Evolutionary conservation across 805 yeast species (phyloP).

Genomic region (Martiniozyma abietophila): DNA sequence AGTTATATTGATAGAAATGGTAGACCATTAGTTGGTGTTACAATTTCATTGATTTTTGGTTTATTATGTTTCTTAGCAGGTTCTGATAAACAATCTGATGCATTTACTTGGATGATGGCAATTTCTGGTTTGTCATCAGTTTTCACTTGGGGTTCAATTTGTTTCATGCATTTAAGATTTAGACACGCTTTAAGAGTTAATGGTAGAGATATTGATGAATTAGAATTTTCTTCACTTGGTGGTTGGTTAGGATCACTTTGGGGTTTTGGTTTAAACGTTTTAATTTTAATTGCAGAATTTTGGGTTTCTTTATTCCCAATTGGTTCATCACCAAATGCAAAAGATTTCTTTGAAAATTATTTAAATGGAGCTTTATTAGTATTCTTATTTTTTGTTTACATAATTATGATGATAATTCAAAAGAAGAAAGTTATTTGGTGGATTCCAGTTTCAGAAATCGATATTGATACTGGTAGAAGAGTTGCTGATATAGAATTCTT

Average conservation of each 20-base stretch:
- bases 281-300: slow-evolving; percentile 61
- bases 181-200: slow-evolving; percentile 52
- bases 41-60: slow-evolving; percentile 40
- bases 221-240: slow-evolving; percentile 50
- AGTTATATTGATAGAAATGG: slow-evolving; percentile 63
- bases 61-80: slow-evolving; percentile 52
- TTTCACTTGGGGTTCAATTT: slow-evolving; percentile 63
- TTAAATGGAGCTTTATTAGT: slow-evolving; percentile 51
- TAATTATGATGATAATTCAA: slow-evolving; percentile 22
- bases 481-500: slow-evolving; percentile 47
- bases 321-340: slow-evolving; percentile 38
- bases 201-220: slow-evolving; percentile 53
- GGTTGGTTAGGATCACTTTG: slow-evolving; percentile 57
- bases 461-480: slow-evolving; percentile 53
- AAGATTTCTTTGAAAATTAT: slow-evolving; percentile 50
- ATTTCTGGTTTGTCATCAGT: slow-evolving; percentile 63
- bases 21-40: slow-evolving; percentile 59
- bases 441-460: slow-evolving; percentile 38
- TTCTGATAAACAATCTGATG: slow-evolving; percentile 38
- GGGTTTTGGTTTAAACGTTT: slow-evolving; percentile 44
- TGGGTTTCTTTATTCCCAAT: slow-evolving; percentile 70
- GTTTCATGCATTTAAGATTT: slow-evolving; percentile 54
- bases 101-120: slow-evolving; percentile 63
- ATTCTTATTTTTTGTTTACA: slow-evolving; percentile 30
- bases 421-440: slow-evolving; percentile 34